phyloP scores from a whole-genome alignment of 495 filamentous ascomycete genomes.

The Ascobolus immersus region DNA sequence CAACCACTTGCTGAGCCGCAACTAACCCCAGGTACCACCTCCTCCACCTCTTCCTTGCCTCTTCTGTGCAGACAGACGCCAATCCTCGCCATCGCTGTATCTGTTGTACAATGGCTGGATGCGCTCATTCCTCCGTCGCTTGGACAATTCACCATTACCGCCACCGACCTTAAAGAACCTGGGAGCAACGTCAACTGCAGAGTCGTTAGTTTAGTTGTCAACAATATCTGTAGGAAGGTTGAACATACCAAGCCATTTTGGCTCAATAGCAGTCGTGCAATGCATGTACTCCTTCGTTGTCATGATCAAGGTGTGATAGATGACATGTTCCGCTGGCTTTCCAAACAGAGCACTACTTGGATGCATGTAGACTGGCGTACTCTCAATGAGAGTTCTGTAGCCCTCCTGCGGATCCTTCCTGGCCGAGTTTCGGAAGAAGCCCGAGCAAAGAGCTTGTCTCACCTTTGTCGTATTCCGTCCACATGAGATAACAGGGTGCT shows the following conservation, averaged over 20 bases:
- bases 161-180: conserved; percentile 97
- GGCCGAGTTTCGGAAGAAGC: conserved; percentile 87
- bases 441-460: conserved; percentile 71
- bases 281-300: conserved; percentile 98
- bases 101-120: conserved; percentile 89
- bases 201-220: neutral
- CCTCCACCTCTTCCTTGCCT: conserved; percentile 71
- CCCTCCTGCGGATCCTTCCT: conserved; percentile 90
- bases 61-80: conserved; percentile 73
- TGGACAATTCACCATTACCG: conserved; percentile 52
- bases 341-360: conserved; percentile 77
- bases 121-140: conserved; percentile 77
- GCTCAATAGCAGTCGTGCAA: conserved; percentile 68
- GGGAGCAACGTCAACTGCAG: conserved; percentile 59
- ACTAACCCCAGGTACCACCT: conserved; percentile 80
- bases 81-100: conserved; percentile 64
- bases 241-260: conserved; percentile 40
- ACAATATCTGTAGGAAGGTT: neutral
- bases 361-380: conserved; percentile 85
- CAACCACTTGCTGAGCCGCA: too few species aligned
- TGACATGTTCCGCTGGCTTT: conserved; percentile 84
- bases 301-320: conserved; percentile 69
- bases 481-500: conserved; percentile 53
- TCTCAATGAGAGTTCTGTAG: conserved; percentile 88
- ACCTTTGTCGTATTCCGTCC: conserved; percentile 69